Evolutionary conservation across 1,284 basidiomycete species (phyloP).

Genomic region (Malassezia restricta): DNA sequence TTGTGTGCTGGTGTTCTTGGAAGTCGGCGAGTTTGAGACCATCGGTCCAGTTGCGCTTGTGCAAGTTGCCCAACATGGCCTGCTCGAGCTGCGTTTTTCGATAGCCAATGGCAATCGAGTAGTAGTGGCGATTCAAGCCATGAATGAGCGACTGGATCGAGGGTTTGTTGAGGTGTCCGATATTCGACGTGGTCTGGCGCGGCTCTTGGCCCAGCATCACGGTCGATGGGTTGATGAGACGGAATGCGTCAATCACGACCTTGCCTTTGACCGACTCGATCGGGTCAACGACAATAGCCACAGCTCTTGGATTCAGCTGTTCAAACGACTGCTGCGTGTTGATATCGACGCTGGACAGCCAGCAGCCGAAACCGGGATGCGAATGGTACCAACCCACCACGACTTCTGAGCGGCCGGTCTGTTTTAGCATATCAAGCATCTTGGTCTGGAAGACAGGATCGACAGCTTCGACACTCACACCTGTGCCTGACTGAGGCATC

Average conservation of each 20-base stretch:
- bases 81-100: constrained; percentile 46
- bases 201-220: constrained; percentile 70
- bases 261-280: constrained; percentile 87
- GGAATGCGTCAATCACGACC: constrained; percentile 98
- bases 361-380: constrained; percentile 98
- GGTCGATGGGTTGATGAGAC: constrained; percentile 49
- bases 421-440: constrained; percentile 99
- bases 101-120: constrained; percentile 45
- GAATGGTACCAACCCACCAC: constrained; percentile 99
- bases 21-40: constrained; percentile 41
- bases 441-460: constrained; percentile 98
- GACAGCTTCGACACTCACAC: constrained; percentile 95
- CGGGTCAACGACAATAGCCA: constrained; percentile 95
- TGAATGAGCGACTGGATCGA: constrained; percentile 65
- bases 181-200: constrained; percentile 92
- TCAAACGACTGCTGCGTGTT: constrained; percentile 99
- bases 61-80: constrained; percentile 45
- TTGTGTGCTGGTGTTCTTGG: constrained; percentile 41
- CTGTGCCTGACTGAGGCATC: constrained; percentile 98
- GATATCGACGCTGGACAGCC: constrained; percentile 96
- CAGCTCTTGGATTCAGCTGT: constrained; percentile 81
- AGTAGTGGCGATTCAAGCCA: constrained; percentile 46
- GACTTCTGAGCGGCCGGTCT: constrained; percentile 94
- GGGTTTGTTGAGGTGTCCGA: constrained; percentile 96
- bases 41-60: constrained; percentile 45